Conservation (phyloP, 2,329 filamentous ascomycete genomes). For the Apiospora koreana region DNA sequence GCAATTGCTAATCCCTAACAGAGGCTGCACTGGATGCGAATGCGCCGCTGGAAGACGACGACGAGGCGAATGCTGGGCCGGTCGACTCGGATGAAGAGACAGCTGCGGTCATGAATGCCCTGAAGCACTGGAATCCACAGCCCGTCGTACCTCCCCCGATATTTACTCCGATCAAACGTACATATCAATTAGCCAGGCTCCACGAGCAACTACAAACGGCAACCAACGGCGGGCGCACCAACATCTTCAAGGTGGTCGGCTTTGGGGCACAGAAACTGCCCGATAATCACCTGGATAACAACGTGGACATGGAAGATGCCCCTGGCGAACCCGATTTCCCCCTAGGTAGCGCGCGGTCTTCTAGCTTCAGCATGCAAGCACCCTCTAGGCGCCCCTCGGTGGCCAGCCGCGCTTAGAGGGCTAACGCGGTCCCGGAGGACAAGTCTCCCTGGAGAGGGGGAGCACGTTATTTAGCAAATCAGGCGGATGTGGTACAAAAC, state of each 20-base stretch:
- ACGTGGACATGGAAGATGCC: conserved; percentile 53
- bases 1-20: conserved; percentile 40
- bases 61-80: conserved; percentile 76
- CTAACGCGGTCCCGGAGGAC: neutral
- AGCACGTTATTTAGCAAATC: neutral
- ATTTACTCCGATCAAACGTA: conserved; percentile 61
- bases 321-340: conserved; percentile 57
- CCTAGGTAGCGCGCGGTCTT: conserved; percentile 40
- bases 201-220: conserved; percentile 67
- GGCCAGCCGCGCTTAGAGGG: conserved; percentile 44
- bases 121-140: conserved; percentile 74
- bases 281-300: conserved; percentile 47
- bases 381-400: conserved; percentile 49
- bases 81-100: conserved; percentile 96
- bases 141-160: conserved; percentile 71
- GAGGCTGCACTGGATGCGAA: conserved; percentile 95
- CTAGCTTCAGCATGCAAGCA: conserved; percentile 46
- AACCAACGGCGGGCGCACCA: conserved; percentile 64
- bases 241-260: conserved; percentile 64
- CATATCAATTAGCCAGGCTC: conserved; percentile 64
- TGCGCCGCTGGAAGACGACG: conserved; percentile 83
- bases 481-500: neutral
- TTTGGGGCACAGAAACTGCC: conserved; percentile 57
- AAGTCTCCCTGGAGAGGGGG: neutral
- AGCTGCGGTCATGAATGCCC: conserved; percentile 80